Percentiles rank a stretch among this genome's conserved stretches.
These are phyloP conservation scores for Raddia distichophylla DNA, from an alignment of 176 grass and related monocot genomes.

Conservation along the genomic window DNA sequence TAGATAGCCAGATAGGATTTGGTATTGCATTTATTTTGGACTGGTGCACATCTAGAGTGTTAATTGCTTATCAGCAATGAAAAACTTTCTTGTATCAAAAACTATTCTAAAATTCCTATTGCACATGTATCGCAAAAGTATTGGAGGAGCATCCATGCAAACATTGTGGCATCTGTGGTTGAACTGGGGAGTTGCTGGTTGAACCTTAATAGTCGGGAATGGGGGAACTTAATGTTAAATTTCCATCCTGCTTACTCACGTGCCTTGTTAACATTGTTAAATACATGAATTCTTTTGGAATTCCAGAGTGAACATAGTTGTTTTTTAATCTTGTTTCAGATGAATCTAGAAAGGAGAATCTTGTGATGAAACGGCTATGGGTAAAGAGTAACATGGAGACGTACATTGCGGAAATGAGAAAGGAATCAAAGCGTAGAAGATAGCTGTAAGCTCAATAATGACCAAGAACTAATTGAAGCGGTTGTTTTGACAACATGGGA, in stretches of 20 bases:
- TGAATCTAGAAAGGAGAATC: conserved; percentile 64
- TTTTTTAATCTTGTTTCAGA: conserved; percentile 53
- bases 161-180: background rate
- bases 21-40: background rate
- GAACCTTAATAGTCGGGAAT: background rate
- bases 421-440: conserved; percentile 81
- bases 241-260: background rate
- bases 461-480: background rate
- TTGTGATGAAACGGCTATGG: conserved; percentile 77
- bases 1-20: background rate
- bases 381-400: conserved; percentile 84
- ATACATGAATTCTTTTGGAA: background rate
- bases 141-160: background rate
- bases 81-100: background rate
- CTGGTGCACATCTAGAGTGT: background rate
- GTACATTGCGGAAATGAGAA: conserved; percentile 62
- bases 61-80: background rate
- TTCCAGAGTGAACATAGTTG: background rate
- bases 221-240: background rate
- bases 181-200: conserved; percentile 4
- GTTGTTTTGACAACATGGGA: conserved; percentile 3
- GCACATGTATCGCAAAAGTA: background rate
- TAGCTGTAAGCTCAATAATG: conserved; percentile 36
- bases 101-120: background rate
- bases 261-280: background rate